These are phyloP conservation scores for Cladosporium sp. DNA, from an alignment of 2,329 filamentous ascomycete species.

Conservation along the genomic window DNA sequence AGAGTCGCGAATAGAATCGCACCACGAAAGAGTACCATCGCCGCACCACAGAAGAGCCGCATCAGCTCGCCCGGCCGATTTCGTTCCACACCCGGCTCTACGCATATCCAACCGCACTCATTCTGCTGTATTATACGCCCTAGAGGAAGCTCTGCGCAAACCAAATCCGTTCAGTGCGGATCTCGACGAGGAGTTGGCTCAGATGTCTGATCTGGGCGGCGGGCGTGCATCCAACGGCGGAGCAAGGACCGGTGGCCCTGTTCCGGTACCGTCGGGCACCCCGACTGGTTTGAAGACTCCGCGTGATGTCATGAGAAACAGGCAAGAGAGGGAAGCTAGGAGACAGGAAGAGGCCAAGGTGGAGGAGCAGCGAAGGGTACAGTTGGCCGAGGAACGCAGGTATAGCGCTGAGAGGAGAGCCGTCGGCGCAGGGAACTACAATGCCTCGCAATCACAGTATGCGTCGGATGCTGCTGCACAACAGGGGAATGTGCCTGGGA, in stretches of 20 bases:
- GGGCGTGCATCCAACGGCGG: conserved; percentile 56
- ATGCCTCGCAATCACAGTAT: conserved; percentile 27
- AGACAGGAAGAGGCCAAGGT: conserved; percentile 59
- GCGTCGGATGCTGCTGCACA: conserved; percentile 22
- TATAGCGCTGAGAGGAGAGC: conserved; percentile 57
- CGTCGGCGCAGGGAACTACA: background rate
- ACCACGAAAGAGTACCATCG: background rate
- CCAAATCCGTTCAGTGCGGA: conserved; percentile 82
- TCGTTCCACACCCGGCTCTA: conserved; percentile 51
- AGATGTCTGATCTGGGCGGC: conserved; percentile 81
- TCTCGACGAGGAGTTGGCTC: conserved; percentile 78
- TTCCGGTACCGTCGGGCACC: conserved; percentile 48
- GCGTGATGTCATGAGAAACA: conserved; percentile 85
- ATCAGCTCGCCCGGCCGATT: conserved; percentile 17
- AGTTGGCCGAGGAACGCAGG: conserved; percentile 48
- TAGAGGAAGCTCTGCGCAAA: conserved; percentile 83
- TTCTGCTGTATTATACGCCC: conserved; percentile 83
- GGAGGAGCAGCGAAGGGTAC: conserved; percentile 50
- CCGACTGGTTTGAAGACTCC: conserved; percentile 70
- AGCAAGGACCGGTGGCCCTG: conserved; percentile 49
- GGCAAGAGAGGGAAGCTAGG: conserved; percentile 69
- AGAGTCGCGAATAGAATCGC: conserved; percentile 12
- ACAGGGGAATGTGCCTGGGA: conserved; percentile 23
- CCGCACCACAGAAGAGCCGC: conserved; percentile 32
- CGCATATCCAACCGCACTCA: conserved; percentile 80